Percentiles rank a stretch among this genome's conserved stretches.
Evolutionary conservation across 352 stramenopile genomes (phyloP).

Genomic region (Pythium oligandrum): DNA sequence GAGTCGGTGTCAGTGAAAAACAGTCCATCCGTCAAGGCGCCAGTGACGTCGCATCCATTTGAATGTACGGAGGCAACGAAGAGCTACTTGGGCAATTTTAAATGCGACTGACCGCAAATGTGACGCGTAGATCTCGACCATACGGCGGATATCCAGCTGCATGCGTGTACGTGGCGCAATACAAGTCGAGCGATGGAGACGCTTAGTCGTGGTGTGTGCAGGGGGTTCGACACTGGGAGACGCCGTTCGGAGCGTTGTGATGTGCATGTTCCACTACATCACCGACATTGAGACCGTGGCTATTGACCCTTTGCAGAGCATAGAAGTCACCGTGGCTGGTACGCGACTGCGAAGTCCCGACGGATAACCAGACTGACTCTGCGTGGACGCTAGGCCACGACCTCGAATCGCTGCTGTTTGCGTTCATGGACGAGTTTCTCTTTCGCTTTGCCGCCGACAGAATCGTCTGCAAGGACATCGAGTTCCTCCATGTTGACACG

Average conservation of each 20-base stretch:
- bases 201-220: not conserved
- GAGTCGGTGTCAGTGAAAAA: no score
- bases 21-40: no score
- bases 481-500: conserved; percentile 20
- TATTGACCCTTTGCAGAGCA: conserved; percentile 22
- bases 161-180: conserved; percentile 23
- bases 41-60: no score
- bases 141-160: conserved; percentile 77
- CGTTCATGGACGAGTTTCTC: conserved; percentile 73
- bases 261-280: conserved; percentile 47
- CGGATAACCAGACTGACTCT: no score
- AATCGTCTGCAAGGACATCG: conserved; percentile 19
- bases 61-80: no score
- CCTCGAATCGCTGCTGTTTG: conserved; percentile 49
- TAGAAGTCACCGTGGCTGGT: conserved; percentile 10
- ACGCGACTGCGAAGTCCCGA: no score
- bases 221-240: conserved; percentile 39
- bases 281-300: conserved; percentile 46
- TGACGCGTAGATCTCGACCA: conserved; percentile 51
- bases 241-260: conserved; percentile 46
- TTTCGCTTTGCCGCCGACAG: conserved; percentile 55
- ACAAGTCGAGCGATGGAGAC: no score
- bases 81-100: no score
- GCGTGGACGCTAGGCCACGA: conserved; percentile 26
- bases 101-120: no score